Evolutionary conservation across 108 stramenopile genomes (phyloP).

Genomic region (Nitzschia sp.): DNA sequence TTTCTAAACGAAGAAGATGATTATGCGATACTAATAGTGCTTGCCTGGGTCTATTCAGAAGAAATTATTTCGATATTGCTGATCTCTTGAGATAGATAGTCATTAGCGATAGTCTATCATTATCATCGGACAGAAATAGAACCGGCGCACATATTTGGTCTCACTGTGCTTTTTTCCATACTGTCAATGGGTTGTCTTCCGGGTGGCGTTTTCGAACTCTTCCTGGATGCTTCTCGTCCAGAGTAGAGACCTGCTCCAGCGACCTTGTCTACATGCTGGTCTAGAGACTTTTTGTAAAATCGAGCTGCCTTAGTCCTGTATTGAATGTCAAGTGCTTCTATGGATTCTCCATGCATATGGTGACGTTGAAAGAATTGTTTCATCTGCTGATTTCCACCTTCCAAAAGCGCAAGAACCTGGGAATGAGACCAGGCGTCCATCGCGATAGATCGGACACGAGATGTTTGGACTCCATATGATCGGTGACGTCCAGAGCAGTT

Average conservation of each 20-base stretch:
- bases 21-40: too few species aligned
- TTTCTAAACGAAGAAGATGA: background rate
- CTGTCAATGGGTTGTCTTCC: background rate
- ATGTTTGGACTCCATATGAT: constrained; percentile 41
- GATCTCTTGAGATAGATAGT: background rate
- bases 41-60: too few species aligned
- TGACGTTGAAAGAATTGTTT: constrained; percentile 3
- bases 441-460: constrained; percentile 39
- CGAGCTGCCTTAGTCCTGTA: constrained; percentile 75
- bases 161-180: background rate
- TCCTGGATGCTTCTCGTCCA: constrained; percentile 48
- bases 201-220: background rate
- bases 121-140: background rate
- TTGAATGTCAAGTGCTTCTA: constrained; percentile 25
- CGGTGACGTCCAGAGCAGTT: constrained; percentile 78
- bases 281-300: constrained; percentile 65
- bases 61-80: too few species aligned
- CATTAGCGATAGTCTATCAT: background rate
- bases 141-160: background rate
- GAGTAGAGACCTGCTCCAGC: constrained; percentile 44
- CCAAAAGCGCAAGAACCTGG: constrained; percentile 31
- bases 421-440: constrained; percentile 44
- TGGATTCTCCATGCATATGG: constrained; percentile 9
- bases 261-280: constrained; percentile 45
- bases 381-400: constrained; percentile 40